Evolutionary conservation across 768 basidiomycete species (phyloP), one percentile per base, ranked within the genome.

Genomic region (Leccinellum rugosiceps): DNA sequence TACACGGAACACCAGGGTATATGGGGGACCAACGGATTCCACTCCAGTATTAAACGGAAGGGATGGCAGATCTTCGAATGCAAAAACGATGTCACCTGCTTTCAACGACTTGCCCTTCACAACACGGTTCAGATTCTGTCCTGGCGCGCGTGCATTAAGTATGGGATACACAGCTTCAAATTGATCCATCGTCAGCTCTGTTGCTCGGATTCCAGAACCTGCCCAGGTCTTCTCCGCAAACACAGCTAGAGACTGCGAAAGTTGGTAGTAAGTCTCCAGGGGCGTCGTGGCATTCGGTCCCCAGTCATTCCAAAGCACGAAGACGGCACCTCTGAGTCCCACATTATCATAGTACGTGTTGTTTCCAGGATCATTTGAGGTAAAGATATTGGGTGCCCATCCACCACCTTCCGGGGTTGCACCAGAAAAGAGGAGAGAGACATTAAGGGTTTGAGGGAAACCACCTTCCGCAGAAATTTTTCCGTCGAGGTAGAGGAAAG

Each of bases 181-280:
- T 48, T 77, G 67, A 1, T 62, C 64, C 17, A 68, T 68, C 1
- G 74, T 68, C 53, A 79, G 68, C 57, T 62, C 71, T 1, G 71
- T 70, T 0, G 58, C 32, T 31, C 77, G 75, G 13, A 73, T 58
- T 9, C 65, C 75, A 25, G 75, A 74, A 14, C 77, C 77, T 9
- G 76, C 67, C 78, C 78, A 79, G 8, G 74, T 65, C 59, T 78
- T 78, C 63, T 78, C 78, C 1, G 65, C 74, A 52, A 79, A 73
- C 6, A 76, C 68, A 6, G 77, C 75, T 23, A 78, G 55, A 30
- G 76, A 76, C 41, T 69, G 72, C 7, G 77, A 68, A 8, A 79
- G 66, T 52, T 78, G 75, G 60, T 77, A 76, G 58, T 77, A 78
- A 2, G 73, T 71, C 66, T 79, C 78, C 11, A 77, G 65, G 8